Evolutionary conservation across 306 rosid genomes (phyloP), one percentile per base, ranked within the genome.

Genomic region (Rosa chinensis): DNA sequence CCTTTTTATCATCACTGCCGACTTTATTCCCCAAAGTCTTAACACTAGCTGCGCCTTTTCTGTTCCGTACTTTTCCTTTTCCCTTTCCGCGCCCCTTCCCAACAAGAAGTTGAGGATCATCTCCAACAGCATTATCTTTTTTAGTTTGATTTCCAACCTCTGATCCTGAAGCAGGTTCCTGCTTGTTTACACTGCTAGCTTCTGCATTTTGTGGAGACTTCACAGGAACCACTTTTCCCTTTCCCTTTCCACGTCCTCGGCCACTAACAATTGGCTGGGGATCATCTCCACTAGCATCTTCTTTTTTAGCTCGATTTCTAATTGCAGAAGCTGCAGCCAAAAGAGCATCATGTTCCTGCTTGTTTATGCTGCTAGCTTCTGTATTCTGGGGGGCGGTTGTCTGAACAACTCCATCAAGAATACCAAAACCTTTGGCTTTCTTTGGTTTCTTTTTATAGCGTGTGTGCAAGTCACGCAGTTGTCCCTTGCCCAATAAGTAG

Each of bases 401-500:
- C 20, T 93, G 93, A 75, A 92, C 86, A 78, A 91, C 92, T 70
- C 99, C 99, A 84, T 95, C 89, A 77, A 95, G 99, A 86, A 95
- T 82, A 81, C 99, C 99, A 90, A 92, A 95, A 83, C 98, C 99
- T 86, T 95, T 92, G 76, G 95, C 92, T 76, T 89, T 87, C 85
- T 89, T 92, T 21, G 90, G 87, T 86, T 95, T 95, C 86, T 92
- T 95, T 83, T 91, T 95, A 82, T 82, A 88, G 16, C 82, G 84
- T 72, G 86, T 85, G 40, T 81, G 88, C 58, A 91, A 74, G 53
- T 91, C 97, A 77, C 94, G 92, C 73, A 95, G 84, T 84, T 92
- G 90, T 72, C 90, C 92, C 88, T 95, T 95, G 84, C 89, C 89
- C 66, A 92, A 89, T 88, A 95, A 89, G 91, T 95, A 95, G 63